A percentile compares a stretch with the other conserved stretches of the same genome.
Conservation (phyloP, 2,329 filamentous ascomycete genomes). For the Phaeoacremonium minimum region DNA sequence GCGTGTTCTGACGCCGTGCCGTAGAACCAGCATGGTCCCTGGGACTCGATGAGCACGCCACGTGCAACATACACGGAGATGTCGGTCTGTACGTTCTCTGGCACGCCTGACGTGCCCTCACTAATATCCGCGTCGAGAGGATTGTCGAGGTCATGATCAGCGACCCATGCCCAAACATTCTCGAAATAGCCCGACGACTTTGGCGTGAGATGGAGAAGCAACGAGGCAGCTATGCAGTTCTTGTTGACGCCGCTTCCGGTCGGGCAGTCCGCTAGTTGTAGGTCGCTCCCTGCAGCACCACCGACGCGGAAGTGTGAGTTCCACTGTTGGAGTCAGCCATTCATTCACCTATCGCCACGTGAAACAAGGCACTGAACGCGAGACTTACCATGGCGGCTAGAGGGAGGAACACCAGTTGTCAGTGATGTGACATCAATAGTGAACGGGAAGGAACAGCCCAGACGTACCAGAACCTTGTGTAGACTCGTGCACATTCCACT, state of each 20-base stretch:
- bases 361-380: too few relatives aligned
- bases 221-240: conserved; percentile 55
- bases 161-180: conserved; percentile 60
- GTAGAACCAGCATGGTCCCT: conserved; percentile 22
- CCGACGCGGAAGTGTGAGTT: conserved; percentile 71
- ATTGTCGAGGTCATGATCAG: conserved; percentile 44
- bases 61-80: not conserved
- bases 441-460: not conserved
- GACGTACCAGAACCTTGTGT: too few relatives aligned
- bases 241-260: conserved; percentile 43
- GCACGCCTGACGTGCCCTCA: not conserved
- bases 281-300: conserved; percentile 60
- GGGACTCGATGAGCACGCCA: conserved; percentile 19
- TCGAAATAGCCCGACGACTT: conserved; percentile 40
- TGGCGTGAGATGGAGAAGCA: conserved; percentile 39
- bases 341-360: too few relatives aligned
- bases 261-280: conserved; percentile 59
- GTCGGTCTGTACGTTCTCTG: not conserved
- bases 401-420: too few relatives aligned
- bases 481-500: conserved; percentile 62
- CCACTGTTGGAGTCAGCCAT: too few relatives aligned
- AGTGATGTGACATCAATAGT: conserved; percentile 18
- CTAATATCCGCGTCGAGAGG: not conserved
- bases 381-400: conserved; percentile 29
- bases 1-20: conserved; percentile 42